These are phyloP conservation scores for Crithidia expoeki DNA, from an alignment of 208 protist species.

Conservation along the genomic window DNA sequence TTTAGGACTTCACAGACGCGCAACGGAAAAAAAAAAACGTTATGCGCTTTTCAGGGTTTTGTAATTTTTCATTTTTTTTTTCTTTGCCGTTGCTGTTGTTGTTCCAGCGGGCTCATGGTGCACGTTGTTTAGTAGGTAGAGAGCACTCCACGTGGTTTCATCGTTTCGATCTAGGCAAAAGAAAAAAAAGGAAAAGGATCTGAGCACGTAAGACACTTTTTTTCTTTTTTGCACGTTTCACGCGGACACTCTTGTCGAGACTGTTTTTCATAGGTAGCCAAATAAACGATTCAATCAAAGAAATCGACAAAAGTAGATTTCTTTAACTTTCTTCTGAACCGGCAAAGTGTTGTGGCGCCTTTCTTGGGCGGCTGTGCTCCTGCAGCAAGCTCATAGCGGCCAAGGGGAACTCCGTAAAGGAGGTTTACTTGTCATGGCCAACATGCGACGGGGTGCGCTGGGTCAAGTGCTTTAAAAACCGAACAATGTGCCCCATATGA, in stretches of 20 bases:
- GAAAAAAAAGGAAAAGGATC: background rate
- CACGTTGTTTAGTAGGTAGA: constrained; percentile 13
- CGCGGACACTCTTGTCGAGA: constrained; percentile 3
- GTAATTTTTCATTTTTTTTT: constrained; percentile 6
- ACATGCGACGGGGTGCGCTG: too few relatives aligned
- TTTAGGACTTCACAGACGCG: background rate
- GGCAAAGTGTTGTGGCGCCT: too few relatives aligned
- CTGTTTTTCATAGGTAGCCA: constrained; percentile 27
- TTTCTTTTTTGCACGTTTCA: background rate
- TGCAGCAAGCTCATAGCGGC: too few relatives aligned
- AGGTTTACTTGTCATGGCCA: too few relatives aligned
- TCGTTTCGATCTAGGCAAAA: background rate
- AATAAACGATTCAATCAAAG: background rate
- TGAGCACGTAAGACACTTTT: background rate
- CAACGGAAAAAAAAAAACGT: background rate
- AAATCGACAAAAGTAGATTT: constrained; percentile 2
- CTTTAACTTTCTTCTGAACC: too few relatives aligned
- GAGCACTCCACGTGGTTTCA: background rate
- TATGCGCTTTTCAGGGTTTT: too few relatives aligned
- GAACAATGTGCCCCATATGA: too few relatives aligned
- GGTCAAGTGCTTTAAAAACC: too few relatives aligned
- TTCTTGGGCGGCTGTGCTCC: too few relatives aligned
- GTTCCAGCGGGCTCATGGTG: background rate
- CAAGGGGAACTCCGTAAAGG: too few relatives aligned
- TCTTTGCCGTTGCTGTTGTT: constrained; percentile 10